Base-by-base conservation (phyloP, 202 grass and related monocot genomes). In the Zoysia matrella region DNA sequence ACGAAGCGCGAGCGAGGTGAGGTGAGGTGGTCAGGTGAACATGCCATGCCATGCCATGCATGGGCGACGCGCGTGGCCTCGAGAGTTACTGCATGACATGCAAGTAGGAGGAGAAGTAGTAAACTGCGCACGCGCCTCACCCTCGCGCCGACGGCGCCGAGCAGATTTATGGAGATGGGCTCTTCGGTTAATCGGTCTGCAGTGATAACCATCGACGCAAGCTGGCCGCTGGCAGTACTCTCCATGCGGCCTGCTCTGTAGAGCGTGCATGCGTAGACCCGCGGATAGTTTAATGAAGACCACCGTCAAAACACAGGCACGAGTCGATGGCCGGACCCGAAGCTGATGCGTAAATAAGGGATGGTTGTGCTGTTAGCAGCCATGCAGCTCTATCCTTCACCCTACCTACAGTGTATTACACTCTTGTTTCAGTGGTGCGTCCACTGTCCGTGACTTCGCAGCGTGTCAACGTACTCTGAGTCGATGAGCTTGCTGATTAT, bases 201-300 rank as follows among this genome's bases (percentile, higher is more conserved):
- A 41, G 47, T 18, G 70, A 72, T 68, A 73, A 48, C 0, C 30
- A 36, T 36, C 30, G 70, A 76, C 71, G 4, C 16, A n/a, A 36
- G 30, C 46, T 11, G 16, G 56, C 15, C 65, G 43, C 30, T 1
- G 47, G 43, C 42, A 22, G 56, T 36, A 36, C 30, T 36, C 30
- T 36, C 30, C 30, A 36, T 36, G 30, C 30, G 30, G 57, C 22
- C 1, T 47, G 42, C 11, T 44, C 3, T 57, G 42, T 49, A 71
- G 54, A 49, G 52, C 18, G 22, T 60, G 78, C 53, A 8, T 49
- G 77, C 41, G 43, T 70, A 48, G 77, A 80, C 52, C 52, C 53
- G 7, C 18, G 44, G 47, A 14, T 11, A n/a, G 42, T 65, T 65
- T 5, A 65, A 30, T 40, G n/a, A 5, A 76, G 56, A 49, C 11